Conservation (phyloP, 768 basidiomycete species). For the Glaciozyma martinii region DNA sequence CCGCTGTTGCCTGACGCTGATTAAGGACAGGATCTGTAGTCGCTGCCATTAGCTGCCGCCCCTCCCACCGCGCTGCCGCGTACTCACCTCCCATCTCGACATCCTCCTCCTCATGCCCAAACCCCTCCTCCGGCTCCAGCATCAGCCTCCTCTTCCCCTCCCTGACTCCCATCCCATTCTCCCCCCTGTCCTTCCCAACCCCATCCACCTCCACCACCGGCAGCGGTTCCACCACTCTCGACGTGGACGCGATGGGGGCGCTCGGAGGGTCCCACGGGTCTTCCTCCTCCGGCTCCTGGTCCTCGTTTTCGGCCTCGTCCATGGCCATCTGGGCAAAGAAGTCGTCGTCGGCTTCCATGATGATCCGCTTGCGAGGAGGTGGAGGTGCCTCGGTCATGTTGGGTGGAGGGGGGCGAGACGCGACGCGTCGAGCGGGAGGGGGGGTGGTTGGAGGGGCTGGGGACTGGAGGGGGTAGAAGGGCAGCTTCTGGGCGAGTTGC, state of each 20-base stretch:
- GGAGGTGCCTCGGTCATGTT: not conserved
- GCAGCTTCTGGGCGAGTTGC: too few relatives aligned
- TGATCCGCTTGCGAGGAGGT: conserved; percentile 1
- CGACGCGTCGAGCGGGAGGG: not conserved
- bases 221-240: not conserved
- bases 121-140: not conserved
- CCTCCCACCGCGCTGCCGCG: too few relatives aligned
- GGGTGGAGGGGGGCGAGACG: not conserved
- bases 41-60: too few relatives aligned
- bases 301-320: conserved; percentile 5
- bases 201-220: not conserved
- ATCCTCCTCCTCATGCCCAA: not conserved
- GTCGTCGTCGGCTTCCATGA: conserved; percentile 12
- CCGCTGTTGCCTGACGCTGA: not conserved
- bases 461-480: too few relatives aligned
- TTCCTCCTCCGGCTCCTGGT: not conserved
- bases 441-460: not conserved
- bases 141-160: conserved; percentile 2
- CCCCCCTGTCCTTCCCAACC: not conserved
- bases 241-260: not conserved
- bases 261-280: not conserved
- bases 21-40: not conserved
- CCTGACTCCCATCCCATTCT: not conserved
- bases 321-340: not conserved
- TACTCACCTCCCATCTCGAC: not conserved